Base-by-base conservation (phyloP, 306 rosid genomes). In the Macrotyloma uniflorum region DNA sequence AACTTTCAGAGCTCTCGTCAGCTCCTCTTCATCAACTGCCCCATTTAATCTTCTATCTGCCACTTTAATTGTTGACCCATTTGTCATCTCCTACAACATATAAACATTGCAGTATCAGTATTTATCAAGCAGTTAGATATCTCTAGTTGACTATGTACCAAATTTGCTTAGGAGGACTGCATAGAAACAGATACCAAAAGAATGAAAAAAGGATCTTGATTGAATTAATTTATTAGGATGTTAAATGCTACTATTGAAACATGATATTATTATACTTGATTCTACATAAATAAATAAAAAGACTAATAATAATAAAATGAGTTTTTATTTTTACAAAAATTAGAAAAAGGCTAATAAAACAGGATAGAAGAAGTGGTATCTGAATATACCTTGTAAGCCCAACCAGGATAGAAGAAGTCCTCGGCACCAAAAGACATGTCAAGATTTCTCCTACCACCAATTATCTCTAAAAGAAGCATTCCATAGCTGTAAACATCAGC, bases 401-500 rank as follows among this genome's bases (percentile, higher is more conserved):
- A 92, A 77, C 98, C 98, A 38, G 98, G 98, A 74, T 88, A 95
- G 86, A 95, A 95, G 85, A 95, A 95, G 57, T 91, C 87, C 20
- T 95, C 95, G 38, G 87, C 89, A 88, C 86, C 89, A 80, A 78
- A 95, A 54, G 98, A 92, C 92, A 86, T 87, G 82, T 92, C 97
- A 47, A 94, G 96, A 85, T 94, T 94, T 70, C 98, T 92, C 64
- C 98, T 85, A 0, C 98, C 98, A n/a, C 98, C 98, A 82, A 89
- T 59, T 67, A 94, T 92, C 86, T 94, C 98, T 74, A 94, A 49
- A 20, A 94, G 97, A 82, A 94, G 95, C 98, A 94, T 92, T 0
- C 98, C 98, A 28, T 90, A 94, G 72, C 98, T 94, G 69, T 94
- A 94, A 54, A 92, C 97, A 81, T 94, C 98, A 7, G 98, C 98